Conservation (phyloP, 768 basidiomycete genomes). For the Pleurotus salmoneostramineus region DNA sequence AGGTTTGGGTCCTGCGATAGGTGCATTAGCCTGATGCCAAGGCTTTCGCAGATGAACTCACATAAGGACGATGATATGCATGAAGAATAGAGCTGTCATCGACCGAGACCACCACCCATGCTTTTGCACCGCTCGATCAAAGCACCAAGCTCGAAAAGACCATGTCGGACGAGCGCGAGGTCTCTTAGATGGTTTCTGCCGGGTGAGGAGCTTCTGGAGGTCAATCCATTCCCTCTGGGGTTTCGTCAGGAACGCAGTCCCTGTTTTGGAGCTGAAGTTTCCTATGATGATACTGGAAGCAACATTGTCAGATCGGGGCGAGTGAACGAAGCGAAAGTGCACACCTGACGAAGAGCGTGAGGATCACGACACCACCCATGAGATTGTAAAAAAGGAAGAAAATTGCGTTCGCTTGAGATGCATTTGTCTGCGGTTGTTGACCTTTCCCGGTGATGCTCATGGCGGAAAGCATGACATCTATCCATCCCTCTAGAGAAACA, state of each 20-base stretch:
- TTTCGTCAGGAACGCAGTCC: slow-evolving; percentile 79
- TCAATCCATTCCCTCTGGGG: slow-evolving; percentile 95
- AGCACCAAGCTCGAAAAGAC: slow-evolving; percentile 78
- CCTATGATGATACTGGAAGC: slow-evolving; percentile 84
- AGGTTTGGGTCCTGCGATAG: slow-evolving; percentile 71
- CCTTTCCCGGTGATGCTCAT: slow-evolving; percentile 72
- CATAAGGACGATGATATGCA: slow-evolving; percentile 85
- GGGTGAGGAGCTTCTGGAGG: slow-evolving; percentile 80
- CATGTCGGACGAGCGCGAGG: slow-evolving; percentile 59
- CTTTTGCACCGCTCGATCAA: slow-evolving; percentile 84
- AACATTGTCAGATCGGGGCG: slow-evolving; percentile 7
- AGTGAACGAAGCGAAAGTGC: slow-evolving; percentile 16
- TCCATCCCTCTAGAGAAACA: slow-evolving; percentile 94
- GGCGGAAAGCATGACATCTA: slow-evolving; percentile 84
- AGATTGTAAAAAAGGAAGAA: slow-evolving; percentile 93
- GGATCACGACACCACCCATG: slow-evolving; percentile 83
- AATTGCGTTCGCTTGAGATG: slow-evolving; percentile 77
- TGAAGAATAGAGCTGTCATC: slow-evolving; percentile 74
- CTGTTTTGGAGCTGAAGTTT: slow-evolving; percentile 86
- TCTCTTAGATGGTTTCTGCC: slow-evolving; percentile 82
- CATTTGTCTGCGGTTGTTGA: slow-evolving; percentile 68
- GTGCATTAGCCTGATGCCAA: neutral
- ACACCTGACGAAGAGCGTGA: slow-evolving; percentile 89
- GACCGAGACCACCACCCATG: slow-evolving; percentile 88
- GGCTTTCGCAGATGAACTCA: slow-evolving; percentile 26